phyloP scores from a whole-genome alignment of 2,329 filamentous ascomycete species.

The Cladorrhinum sp. region DNA sequence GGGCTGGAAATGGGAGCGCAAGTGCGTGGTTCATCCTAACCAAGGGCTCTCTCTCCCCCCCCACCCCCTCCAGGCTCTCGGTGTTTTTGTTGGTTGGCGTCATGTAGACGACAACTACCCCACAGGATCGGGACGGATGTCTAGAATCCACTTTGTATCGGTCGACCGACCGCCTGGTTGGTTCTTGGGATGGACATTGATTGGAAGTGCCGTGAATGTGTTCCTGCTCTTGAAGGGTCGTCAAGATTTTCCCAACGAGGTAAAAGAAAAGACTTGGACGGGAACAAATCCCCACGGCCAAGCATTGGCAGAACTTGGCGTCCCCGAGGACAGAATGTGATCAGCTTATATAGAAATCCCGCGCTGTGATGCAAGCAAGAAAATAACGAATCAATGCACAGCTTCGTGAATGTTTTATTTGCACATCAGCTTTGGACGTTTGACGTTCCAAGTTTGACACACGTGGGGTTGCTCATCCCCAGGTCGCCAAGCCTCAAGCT shows the following conservation, averaged over 20 bases:
- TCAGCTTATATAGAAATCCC: slow-evolving; percentile 4
- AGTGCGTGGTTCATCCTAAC: too few relatives aligned
- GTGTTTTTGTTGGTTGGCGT: not conserved
- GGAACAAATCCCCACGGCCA: slow-evolving; percentile 2
- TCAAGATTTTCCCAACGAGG: not conserved
- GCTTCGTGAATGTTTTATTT: not conserved
- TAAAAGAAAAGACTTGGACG: not conserved
- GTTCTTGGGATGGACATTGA: not conserved
- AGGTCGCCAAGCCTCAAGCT: not conserved
- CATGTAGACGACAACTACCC: not conserved
- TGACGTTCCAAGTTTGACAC: slow-evolving; percentile 8
- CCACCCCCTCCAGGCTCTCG: not conserved
- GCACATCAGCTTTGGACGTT: not conserved
- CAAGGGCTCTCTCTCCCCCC: not conserved
- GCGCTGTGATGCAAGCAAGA: not conserved
- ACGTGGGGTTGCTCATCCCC: not conserved
- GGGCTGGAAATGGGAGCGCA: too few relatives aligned
- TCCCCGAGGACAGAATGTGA: not conserved
- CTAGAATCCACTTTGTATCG: not conserved
- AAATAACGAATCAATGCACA: not conserved
- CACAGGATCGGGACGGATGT: not conserved
- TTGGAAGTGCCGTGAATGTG: not conserved
- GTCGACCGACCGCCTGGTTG: not conserved
- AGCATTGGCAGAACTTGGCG: slow-evolving; percentile 10
- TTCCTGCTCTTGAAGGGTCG: not conserved